Percentiles rank a stretch among this genome's conserved stretches.
Evolutionary conservation across 169 alveolate species (phyloP).

Genomic region (Plasmodium berghei): DNA sequence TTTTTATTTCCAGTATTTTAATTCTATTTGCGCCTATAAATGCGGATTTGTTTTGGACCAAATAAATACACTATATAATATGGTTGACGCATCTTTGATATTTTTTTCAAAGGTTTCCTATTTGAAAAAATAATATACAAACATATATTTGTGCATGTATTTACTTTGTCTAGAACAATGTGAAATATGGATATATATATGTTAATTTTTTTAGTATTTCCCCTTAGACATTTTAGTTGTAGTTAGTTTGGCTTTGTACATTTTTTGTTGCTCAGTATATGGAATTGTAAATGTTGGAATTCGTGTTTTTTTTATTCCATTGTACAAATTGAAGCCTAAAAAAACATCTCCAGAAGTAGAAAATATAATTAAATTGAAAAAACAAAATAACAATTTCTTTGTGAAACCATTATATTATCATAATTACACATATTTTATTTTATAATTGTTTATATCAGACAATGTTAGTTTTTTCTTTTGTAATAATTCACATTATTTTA

Average conservation of each 20-base stretch:
- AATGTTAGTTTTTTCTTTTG: constrained; percentile 77
- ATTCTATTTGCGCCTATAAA: constrained; percentile 78
- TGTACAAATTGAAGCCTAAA: constrained; percentile 79
- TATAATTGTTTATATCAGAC: constrained; percentile 19
- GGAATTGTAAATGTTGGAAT: constrained; percentile 84
- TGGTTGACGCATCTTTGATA: constrained; percentile 72
- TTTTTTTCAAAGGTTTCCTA: constrained; percentile 36
- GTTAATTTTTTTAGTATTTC: constrained; percentile 43
- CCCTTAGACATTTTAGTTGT: constrained; percentile 83
- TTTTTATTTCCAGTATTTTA: constrained; percentile 46
- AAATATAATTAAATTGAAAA: not conserved
- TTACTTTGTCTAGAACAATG: not conserved
- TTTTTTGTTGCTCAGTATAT: constrained; percentile 79
- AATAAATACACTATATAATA: constrained; percentile 59
- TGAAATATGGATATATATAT: not conserved
- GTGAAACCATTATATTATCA: not conserved
- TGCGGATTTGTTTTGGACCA: constrained; percentile 86
- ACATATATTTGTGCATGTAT: not conserved
- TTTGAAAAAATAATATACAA: not conserved
- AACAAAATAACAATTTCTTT: not conserved
- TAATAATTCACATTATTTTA: constrained; percentile 79
- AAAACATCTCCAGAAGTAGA: constrained; percentile 83
- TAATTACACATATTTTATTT: not conserved
- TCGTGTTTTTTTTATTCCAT: constrained; percentile 76
- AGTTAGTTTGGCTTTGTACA: constrained; percentile 78